A percentile compares a stretch with the other conserved stretches of the same genome.
Evolutionary conservation across 805 yeast species (phyloP).

Genomic region (Kodamaea lidongshanica): DNA sequence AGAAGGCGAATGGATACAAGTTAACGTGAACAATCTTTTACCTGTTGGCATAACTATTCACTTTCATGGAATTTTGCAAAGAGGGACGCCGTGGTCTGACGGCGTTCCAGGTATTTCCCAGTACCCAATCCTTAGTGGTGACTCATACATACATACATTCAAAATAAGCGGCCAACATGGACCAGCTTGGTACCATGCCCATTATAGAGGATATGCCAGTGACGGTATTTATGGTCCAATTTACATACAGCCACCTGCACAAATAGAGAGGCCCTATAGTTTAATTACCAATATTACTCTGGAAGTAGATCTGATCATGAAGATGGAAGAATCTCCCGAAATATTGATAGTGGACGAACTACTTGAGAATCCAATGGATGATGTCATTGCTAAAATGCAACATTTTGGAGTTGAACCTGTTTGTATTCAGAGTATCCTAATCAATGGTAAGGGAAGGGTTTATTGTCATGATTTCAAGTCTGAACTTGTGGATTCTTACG

Average conservation of each 20-base stretch:
- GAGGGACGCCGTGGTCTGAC: slow-evolving; percentile 43
- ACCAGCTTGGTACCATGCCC: slow-evolving; percentile 54
- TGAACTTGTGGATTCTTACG: slow-evolving; percentile 16
- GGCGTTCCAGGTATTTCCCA: slow-evolving; percentile 49
- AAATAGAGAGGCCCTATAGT: slow-evolving; percentile 27
- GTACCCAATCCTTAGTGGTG: slow-evolving; percentile 43
- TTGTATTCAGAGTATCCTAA: slow-evolving; percentile 24
- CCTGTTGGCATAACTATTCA: slow-evolving; percentile 41
- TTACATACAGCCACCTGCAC: slow-evolving; percentile 32
- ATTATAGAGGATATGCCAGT: slow-evolving; percentile 39
- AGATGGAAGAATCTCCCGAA: slow-evolving; percentile 21
- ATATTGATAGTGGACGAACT: slow-evolving; percentile 33
- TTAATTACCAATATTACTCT: slow-evolving; percentile 16
- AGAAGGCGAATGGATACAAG: slow-evolving; percentile 28
- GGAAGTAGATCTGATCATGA: slow-evolving; percentile 22
- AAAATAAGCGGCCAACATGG: slow-evolving; percentile 38
- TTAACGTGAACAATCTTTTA: slow-evolving; percentile 34
- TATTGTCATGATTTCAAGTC: slow-evolving; percentile 14
- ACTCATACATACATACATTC: slow-evolving; percentile 37
- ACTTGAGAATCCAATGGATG: slow-evolving; percentile 31
- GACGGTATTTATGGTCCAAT: slow-evolving; percentile 47
- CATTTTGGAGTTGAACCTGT: slow-evolving; percentile 29
- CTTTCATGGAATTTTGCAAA: slow-evolving; percentile 48
- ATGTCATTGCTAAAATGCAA: slow-evolving; percentile 28
- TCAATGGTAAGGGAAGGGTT: slow-evolving; percentile 27